Conservation (phyloP, 345 rosid species). For the Euphorbia tirucalli region DNA sequence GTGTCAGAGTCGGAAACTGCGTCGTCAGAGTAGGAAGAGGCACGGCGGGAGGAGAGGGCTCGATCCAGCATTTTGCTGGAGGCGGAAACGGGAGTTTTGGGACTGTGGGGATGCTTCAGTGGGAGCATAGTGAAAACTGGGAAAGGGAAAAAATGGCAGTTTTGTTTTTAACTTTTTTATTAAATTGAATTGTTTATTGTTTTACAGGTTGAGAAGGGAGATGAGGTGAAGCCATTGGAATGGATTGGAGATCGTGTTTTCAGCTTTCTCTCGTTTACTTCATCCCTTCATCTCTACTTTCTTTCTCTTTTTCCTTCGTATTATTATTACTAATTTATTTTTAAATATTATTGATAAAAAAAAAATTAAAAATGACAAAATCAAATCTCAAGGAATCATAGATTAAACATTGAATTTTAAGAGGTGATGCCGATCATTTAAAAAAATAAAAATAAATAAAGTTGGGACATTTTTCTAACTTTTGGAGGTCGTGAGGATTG, state of each 20-base stretch:
- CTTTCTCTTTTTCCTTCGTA: not conserved
- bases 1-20: constrained; percentile 2
- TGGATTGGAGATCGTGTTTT: not conserved
- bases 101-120: constrained; percentile 10
- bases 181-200: not conserved
- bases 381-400: too few species aligned
- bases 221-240: not conserved
- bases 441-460: too few species aligned
- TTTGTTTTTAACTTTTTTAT: not conserved
- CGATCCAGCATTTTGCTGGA: constrained; percentile 31
- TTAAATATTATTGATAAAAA: too few species aligned
- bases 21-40: constrained; percentile 14
- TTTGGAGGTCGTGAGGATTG: too few species aligned
- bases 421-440: too few species aligned
- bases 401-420: too few species aligned
- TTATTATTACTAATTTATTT: too few species aligned
- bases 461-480: too few species aligned
- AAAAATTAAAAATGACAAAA: too few species aligned
- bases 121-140: not conserved
- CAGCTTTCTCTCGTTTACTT: not conserved
- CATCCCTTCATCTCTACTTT: not conserved
- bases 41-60: constrained; percentile 25
- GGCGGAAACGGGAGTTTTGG: constrained; percentile 10
- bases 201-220: not conserved
- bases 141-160: not conserved